phyloP scores from a whole-genome alignment of 2,329 filamentous ascomycete species.

The Aureobasidium sp. region DNA sequence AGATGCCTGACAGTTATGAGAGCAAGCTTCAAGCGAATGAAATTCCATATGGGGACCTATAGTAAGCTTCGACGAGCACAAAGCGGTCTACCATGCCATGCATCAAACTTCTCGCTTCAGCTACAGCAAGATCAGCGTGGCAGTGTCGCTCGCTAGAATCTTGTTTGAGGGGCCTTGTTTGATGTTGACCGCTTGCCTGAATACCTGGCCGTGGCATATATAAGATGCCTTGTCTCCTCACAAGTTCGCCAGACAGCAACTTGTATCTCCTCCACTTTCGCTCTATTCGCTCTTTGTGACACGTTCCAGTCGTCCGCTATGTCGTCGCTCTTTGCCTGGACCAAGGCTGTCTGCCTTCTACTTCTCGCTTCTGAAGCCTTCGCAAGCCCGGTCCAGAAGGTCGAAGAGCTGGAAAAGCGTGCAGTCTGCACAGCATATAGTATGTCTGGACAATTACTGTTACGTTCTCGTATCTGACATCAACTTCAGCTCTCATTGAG shows the following conservation, averaged over 20 bases:
- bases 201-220: neutral
- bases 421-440: slow-evolving; percentile 6
- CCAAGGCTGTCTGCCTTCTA: neutral
- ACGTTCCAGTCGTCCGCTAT: neutral
- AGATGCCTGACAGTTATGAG: neutral
- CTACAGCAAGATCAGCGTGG: neutral
- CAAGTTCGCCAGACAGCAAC: neutral
- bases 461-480: no score
- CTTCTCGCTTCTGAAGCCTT: neutral
- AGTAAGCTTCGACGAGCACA: neutral
- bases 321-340: neutral
- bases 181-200: neutral
- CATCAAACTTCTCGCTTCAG: neutral
- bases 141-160: neutral
- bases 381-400: neutral
- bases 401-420: neutral
- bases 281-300: no score
- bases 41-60: neutral
- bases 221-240: neutral
- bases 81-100: neutral
- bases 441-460: neutral
- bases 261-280: neutral
- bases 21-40: neutral
- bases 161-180: no score
- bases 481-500: slow-evolving; percentile 20